Percentiles rank a stretch among this genome's conserved stretches.
Conservation (phyloP, 805 yeast species). For the Monosporozyma solicola region DNA sequence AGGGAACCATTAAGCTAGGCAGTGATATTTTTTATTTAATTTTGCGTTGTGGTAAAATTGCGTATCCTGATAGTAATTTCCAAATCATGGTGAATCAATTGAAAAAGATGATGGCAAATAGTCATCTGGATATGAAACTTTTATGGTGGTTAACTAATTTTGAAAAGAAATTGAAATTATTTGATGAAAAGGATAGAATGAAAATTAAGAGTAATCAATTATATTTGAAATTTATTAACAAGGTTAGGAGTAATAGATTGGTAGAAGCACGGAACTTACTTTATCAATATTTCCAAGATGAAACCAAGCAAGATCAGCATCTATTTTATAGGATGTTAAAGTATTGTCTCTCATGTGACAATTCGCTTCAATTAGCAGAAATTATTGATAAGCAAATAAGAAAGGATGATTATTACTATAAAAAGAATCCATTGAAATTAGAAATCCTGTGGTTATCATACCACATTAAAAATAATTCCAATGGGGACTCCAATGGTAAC, state of each 20-base stretch:
- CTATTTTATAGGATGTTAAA: constrained; percentile 16
- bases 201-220: not conserved
- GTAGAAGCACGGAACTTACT: not conserved
- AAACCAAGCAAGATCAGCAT: constrained; percentile 14
- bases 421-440: constrained; percentile 16
- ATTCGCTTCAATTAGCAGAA: constrained; percentile 12
- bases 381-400: constrained; percentile 9
- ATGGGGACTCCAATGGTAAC: not conserved
- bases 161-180: constrained; percentile 1
- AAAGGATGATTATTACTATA: not conserved
- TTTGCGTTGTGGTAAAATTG: not conserved
- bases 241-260: not conserved
- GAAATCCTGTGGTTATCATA: constrained; percentile 19
- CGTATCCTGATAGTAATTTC: not conserved
- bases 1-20: not conserved
- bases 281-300: constrained; percentile 6
- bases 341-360: constrained; percentile 8
- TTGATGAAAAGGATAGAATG: not conserved
- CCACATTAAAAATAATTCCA: not conserved
- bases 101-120: not conserved
- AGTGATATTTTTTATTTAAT: not conserved
- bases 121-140: not conserved
- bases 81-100: not conserved
- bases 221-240: not conserved
- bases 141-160: constrained; percentile 1